Conservation (phyloP, 495 filamentous ascomycete genomes). For the Talaromyces ruber region DNA sequence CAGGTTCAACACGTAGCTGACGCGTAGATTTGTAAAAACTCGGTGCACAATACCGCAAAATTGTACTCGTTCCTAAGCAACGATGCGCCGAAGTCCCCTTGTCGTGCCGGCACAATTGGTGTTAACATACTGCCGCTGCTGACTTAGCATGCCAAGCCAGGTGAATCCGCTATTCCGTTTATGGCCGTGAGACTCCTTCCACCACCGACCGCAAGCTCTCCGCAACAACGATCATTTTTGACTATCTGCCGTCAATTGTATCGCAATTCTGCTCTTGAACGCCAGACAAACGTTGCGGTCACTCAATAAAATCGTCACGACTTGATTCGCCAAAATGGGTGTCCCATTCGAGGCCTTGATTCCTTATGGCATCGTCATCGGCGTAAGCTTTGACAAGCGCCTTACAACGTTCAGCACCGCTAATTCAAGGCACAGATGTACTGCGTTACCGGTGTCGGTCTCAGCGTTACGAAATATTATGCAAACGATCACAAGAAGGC, state of each 20-base stretch:
- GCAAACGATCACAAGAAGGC: slow-evolving; percentile 83
- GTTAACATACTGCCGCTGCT: slow-evolving; percentile 23
- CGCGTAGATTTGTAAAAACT: slow-evolving; percentile 28
- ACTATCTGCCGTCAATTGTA: slow-evolving; percentile 5
- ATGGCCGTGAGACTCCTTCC: slow-evolving; percentile 9
- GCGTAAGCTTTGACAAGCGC: slow-evolving; percentile 46
- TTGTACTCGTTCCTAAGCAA: slow-evolving; percentile 20
- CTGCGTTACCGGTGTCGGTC: slow-evolving; percentile 65
- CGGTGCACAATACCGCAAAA: slow-evolving; percentile 3
- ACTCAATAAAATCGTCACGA: background rate
- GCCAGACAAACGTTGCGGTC: background rate
- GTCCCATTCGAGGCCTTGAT: slow-evolving; percentile 93
- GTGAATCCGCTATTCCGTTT: slow-evolving; percentile 29
- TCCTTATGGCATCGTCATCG: slow-evolving; percentile 85
- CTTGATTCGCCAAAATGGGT: slow-evolving; percentile 55
- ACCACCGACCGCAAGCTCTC: slow-evolving; percentile 3
- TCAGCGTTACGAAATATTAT: slow-evolving; percentile 65
- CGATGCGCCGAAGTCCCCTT: slow-evolving; percentile 30
- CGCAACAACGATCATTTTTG: slow-evolving; percentile 12
- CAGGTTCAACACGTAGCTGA: slow-evolving; percentile 14
- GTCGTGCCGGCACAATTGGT: slow-evolving; percentile 13
- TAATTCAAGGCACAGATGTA: slow-evolving; percentile 63
- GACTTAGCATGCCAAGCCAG: slow-evolving; percentile 25
- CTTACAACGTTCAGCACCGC: slow-evolving; percentile 16
- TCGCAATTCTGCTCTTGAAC: background rate